These are phyloP conservation scores for Ogataea paraovalis DNA, from an alignment of 805 yeast genomes.

Conservation along the genomic window DNA sequence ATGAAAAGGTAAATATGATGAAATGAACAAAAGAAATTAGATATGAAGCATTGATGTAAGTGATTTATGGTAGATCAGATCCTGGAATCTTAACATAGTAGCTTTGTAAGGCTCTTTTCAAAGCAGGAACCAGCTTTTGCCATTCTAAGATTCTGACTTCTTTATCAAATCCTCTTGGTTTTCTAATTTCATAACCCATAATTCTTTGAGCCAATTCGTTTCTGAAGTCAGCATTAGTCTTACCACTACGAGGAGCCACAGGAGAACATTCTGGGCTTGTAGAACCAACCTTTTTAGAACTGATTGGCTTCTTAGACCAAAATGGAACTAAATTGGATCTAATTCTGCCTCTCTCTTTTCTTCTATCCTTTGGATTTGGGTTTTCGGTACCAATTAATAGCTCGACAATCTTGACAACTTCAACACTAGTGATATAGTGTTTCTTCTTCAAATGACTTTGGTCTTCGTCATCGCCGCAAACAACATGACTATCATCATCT, in stretches of 20 bases:
- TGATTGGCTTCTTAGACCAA: conserved; percentile 59
- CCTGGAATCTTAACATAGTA: conserved; percentile 56
- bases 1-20: no score
- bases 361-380: conserved; percentile 45
- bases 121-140: conserved; percentile 57
- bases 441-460: conserved; percentile 25
- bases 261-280: conserved; percentile 8
- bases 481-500: conserved; percentile 16
- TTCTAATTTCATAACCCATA: conserved; percentile 57
- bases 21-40: no score
- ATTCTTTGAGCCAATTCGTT: conserved; percentile 59
- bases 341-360: conserved; percentile 63
- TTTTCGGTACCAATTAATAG: conserved; percentile 49
- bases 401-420: conserved; percentile 63
- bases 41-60: neutral
- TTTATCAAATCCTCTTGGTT: conserved; percentile 67
- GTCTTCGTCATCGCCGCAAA: conserved; percentile 24
- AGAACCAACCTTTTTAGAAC: conserved; percentile 34
- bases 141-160: conserved; percentile 60
- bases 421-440: conserved; percentile 61
- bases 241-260: conserved; percentile 6
- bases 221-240: conserved; percentile 35
- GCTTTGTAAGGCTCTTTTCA: conserved; percentile 60
- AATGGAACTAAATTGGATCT: conserved; percentile 64
- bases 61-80: neutral